Percentiles rank a stretch among this genome's conserved stretches.
phyloP scores from a whole-genome alignment of 768 basidiomycete species.

The Tricholomella constricta region DNA sequence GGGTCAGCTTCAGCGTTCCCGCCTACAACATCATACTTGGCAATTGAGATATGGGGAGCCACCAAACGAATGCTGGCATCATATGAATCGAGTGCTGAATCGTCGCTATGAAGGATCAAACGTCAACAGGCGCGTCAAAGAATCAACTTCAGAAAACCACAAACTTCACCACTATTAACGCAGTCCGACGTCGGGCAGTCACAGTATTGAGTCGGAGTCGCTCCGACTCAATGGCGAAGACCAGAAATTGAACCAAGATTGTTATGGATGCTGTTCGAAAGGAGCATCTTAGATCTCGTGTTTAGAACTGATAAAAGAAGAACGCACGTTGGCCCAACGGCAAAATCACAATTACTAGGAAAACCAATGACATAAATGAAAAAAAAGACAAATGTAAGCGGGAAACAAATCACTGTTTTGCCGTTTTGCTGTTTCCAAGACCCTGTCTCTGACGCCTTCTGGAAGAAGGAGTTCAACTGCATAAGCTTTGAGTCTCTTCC shows the following conservation, averaged over 20 bases:
- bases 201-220: constrained; percentile 16
- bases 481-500: constrained; percentile 17
- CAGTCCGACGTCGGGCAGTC: constrained; percentile 23
- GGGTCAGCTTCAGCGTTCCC: constrained; percentile 23
- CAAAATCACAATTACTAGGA: constrained; percentile 36
- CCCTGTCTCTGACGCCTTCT: constrained; percentile 26
- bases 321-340: constrained; percentile 28
- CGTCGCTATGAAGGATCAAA: constrained; percentile 20
- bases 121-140: background rate
- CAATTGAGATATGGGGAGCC: constrained; percentile 21
- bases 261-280: constrained; percentile 25
- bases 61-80: constrained; percentile 20
- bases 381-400: background rate
- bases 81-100: constrained; percentile 21
- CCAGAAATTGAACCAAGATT: constrained; percentile 28
- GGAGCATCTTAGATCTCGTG: background rate
- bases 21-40: constrained; percentile 27
- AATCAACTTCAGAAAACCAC: background rate
- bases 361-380: background rate
- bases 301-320: background rate
- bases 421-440: constrained; percentile 32
- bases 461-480: constrained; percentile 37
- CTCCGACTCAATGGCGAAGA: constrained; percentile 31
- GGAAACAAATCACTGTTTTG: constrained; percentile 37
- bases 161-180: constrained; percentile 36